These are phyloP conservation scores for Rhypophila decipiens DNA, from an alignment of 495 filamentous ascomycete genomes.

Conservation along the genomic window DNA sequence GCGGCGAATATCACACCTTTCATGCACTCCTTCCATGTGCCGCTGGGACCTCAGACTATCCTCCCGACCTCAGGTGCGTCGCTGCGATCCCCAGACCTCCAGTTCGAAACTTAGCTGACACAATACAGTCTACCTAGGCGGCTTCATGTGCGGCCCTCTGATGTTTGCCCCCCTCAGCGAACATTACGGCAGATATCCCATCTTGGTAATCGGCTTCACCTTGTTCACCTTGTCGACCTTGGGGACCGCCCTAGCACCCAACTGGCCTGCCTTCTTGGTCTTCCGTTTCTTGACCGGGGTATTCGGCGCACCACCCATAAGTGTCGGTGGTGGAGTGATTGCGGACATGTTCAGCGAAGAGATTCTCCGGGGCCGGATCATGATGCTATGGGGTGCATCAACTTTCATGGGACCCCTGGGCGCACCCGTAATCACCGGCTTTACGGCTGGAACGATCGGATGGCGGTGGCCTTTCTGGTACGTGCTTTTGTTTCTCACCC, in stretches of 20 bases:
- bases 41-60: slow-evolving; percentile 15
- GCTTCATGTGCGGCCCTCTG: slow-evolving; percentile 52
- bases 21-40: slow-evolving; percentile 12
- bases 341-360: slow-evolving; percentile 59
- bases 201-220: slow-evolving; percentile 62
- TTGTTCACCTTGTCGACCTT: slow-evolving; percentile 68
- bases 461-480: slow-evolving; percentile 55
- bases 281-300: slow-evolving; percentile 48
- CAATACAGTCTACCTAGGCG: slow-evolving; percentile 58
- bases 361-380: slow-evolving; percentile 18
- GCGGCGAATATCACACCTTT: slow-evolving; percentile 20
- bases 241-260: slow-evolving; percentile 66
- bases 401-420: slow-evolving; percentile 36
- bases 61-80: slow-evolving; percentile 23
- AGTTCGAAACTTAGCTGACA: too few species aligned
- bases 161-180: slow-evolving; percentile 46
- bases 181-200: slow-evolving; percentile 67
- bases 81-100: too few species aligned
- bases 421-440: slow-evolving; percentile 45
- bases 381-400: slow-evolving; percentile 22
- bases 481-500: slow-evolving; percentile 9
- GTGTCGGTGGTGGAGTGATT: slow-evolving; percentile 74
- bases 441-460: slow-evolving; percentile 13
- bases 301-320: slow-evolving; percentile 68
- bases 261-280: slow-evolving; percentile 18